Base-by-base conservation (phyloP, 306 rosid genomes). In the Rosa chinensis region DNA sequence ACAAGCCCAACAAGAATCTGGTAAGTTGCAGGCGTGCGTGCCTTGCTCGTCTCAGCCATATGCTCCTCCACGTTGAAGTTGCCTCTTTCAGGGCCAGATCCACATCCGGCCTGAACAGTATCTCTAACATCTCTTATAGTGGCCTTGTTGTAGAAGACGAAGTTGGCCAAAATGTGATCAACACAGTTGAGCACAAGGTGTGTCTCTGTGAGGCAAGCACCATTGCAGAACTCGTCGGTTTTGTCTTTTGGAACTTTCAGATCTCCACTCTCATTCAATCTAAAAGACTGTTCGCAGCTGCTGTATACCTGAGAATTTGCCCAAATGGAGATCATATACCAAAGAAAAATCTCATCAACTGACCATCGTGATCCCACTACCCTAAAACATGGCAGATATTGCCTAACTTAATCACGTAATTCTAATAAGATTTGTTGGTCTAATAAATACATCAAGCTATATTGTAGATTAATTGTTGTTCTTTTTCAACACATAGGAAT, bases 81-180 rank as follows among this genome's bases (percentile, higher is more conserved):
- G 89, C 99, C 99, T 92, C 97, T 86, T 75, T 89, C 80, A 1
- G 90, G 86, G 40, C 99, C 97, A 59, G 85, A 84, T 37, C 95
- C 97, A 83, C 99, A 94, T 10, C 73, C 97, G 53, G 95, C 90
- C 2, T 79, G 72, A 78, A 94, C 12, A 2, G 94, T 94, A 13
- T 87, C 88, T 74, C 80, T 83, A 49, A 94, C 72, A 61, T 91
- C 99, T 23, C 75, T 69, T 42, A 92, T 80, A 0, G 97, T 91
- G 75, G 97, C 99, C 66, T 70, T 87, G 59, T 94, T 94, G 85
- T 87, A 91, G 77, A 94, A 92, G 80, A 87, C 0, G 73, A 92
- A 94, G 84, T 88, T 72, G 50, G 43, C 53, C 70, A 92, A 89
- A 58, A 94, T 87, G 81, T 81, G 82, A 0, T 89, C 93, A 8